Evolutionary conservation across 1,139 yeast species (phyloP), one percentile per base, ranked within the genome.

Genomic region (Candida freyschussii): DNA sequence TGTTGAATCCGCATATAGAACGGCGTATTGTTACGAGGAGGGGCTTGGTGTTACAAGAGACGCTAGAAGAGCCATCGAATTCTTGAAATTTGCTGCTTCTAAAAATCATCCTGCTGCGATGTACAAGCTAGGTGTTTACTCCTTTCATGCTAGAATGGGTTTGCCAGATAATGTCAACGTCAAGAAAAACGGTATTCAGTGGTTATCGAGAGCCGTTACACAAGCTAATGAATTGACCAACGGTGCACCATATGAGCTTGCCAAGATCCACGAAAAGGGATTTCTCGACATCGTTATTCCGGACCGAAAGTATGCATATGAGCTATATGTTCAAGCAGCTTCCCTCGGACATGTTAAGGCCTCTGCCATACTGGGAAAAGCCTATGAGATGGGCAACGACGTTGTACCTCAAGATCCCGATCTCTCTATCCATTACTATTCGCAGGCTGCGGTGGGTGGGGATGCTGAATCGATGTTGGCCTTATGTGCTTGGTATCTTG

Each of bases 31-130:
- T 57, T 83, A 79, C 48, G 95, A 89, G 59, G 94, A 86, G 60
- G 97, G 97, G 6, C 66, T 89, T 60, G 98, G 98, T 6, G 83
- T 93, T 6, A 78, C 87, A 13, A 73, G 94, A 50, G 96, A 91
- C 57, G 78, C 95, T 1, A 71, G 95, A 37, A 80, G 86, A 50
- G 91, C 95, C 1, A 63, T 86, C 10, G 94, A 85, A 45, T 87
- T 80, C 56, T 63, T 86, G 41, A 81, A 84, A 53, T 80, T 80
- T 57, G 95, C 97, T 0, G 95, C 97, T 0, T 72, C 89, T 18
- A 81, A 82, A 52, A 85, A 85, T 53, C 98, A 91, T 56, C 87
- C 96, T 0, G 91, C 95, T 11, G 96, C 97, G 5, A 86, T 89
- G 95, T 82, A 82, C 61, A 83, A 89, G 53, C 67, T 87, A 43